Percentiles rank a stretch among this genome's conserved stretches.
Evolutionary conservation across 768 basidiomycete species (phyloP).

Genomic region (Lentinus brumalis): DNA sequence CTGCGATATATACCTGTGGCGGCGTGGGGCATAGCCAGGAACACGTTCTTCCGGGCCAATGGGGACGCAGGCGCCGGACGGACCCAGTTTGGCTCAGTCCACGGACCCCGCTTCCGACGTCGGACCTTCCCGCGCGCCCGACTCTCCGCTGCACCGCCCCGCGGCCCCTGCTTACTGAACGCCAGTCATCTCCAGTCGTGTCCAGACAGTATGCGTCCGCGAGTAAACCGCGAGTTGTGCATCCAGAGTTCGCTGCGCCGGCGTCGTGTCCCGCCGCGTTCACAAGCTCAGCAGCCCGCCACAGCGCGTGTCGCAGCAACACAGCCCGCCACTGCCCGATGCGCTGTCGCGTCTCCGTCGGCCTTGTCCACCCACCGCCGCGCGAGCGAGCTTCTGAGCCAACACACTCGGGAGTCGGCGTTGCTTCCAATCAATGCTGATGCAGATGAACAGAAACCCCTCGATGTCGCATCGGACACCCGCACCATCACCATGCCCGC

Average conservation of each 20-base stretch:
- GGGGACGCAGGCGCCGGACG: neutral
- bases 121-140: neutral
- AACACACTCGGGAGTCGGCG: too few relatives aligned
- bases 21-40: neutral
- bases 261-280: too few relatives aligned
- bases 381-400: too few relatives aligned
- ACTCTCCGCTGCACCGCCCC: neutral
- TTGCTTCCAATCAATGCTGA: neutral
- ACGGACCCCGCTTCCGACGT: neutral
- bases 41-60: neutral
- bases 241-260: too few relatives aligned
- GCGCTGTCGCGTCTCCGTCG: neutral
- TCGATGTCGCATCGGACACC: too few relatives aligned
- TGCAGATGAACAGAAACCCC: neutral
- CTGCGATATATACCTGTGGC: neutral
- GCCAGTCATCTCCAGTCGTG: neutral
- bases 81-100: neutral
- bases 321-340: neutral
- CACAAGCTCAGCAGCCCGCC: neutral
- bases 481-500: too few relatives aligned
- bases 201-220: neutral
- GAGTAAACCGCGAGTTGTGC: too few relatives aligned
- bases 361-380: neutral
- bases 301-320: neutral
- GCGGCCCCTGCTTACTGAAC: neutral